Evolutionary conservation across 176 grass and related monocot species (phyloP), one percentile per base, ranked within the genome.

Genomic region (Rhipidocladum racemiflorum): DNA sequence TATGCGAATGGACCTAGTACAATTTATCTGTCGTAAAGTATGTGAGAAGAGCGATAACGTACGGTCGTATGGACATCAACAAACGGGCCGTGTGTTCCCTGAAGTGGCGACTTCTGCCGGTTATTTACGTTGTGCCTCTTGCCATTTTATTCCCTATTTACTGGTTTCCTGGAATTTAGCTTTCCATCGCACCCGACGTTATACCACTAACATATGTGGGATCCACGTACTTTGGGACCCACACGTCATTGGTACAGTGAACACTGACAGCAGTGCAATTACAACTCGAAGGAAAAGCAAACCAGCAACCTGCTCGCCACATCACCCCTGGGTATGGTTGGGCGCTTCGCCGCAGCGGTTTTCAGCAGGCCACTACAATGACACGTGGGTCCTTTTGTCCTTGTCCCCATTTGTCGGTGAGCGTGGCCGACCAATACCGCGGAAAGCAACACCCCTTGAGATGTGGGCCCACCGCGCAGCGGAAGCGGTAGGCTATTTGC

Each of bases 281-380:
- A 10, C 54, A 9, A 3, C 65, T 68, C 65, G 65, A 2, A 42
- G 21, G 38, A 25, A 15, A 62, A 62, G n/a, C 39, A 74, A 74
- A 74, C 49, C 49, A 56, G 17, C 71, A 34, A 74, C 4, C 49
- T 18, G 9, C 24, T 32, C 28, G 80, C 81, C 81, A 83, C 70
- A 44, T 74, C 81, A 21, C 0, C 56, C 28, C 49, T 14, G n/a
- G 6, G 1, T 70, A 2, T 4, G 46, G 50, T 15, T 71, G 53
- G 44, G 1, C 61, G 17, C 76, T 40, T 23, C 61, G 83, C 36
- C 72, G 74, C 39, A 59, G 85, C 39, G 77, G 77, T 81, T 87
- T 87, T 42, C 1, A 39, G 6, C 1, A 39, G 0, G 0, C 38
- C 38, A 39, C 38, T 39, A 39, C 38, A 20, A 0, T 83, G 86